Evolutionary conservation across 495 filamentous ascomycete species (phyloP).

Genomic region (Letharia columbiana): DNA sequence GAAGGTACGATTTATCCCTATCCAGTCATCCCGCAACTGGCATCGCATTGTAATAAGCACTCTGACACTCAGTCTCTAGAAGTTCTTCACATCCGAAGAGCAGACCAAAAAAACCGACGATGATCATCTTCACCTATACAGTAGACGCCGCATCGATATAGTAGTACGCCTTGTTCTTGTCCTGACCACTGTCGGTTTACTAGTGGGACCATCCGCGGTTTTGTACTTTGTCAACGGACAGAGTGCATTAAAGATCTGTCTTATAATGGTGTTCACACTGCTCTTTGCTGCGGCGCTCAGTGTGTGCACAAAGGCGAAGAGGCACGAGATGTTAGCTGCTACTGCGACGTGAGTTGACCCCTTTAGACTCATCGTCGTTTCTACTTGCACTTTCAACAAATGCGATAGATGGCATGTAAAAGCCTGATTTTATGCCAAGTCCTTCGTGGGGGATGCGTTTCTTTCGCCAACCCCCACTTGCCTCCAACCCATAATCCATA

Average conservation of each 20-base stretch:
- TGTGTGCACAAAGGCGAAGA: constrained; percentile 32
- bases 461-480: neutral
- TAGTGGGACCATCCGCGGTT: constrained; percentile 28
- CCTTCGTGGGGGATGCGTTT: neutral
- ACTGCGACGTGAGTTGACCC: constrained; percentile 32
- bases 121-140: constrained; percentile 25
- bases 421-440: neutral
- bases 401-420: neutral
- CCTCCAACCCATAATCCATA: neutral
- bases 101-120: constrained; percentile 26
- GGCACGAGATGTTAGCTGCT: constrained; percentile 34
- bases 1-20: neutral
- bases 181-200: constrained; percentile 23
- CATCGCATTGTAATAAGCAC: neutral
- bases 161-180: constrained; percentile 30
- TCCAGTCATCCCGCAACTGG: neutral
- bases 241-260: constrained; percentile 23
- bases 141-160: constrained; percentile 28
- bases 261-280: constrained; percentile 31
- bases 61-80: neutral
- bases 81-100: constrained; percentile 22
- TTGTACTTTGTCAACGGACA: constrained; percentile 22
- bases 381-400: neutral
- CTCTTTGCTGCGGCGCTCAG: constrained; percentile 30
- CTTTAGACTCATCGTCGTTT: neutral